Percentiles rank a stretch among this genome's conserved stretches.
These are phyloP conservation scores for Hemisphaericaspora lyxosophila DNA, from an alignment of 1,139 yeast genomes.

Conservation along the genomic window DNA sequence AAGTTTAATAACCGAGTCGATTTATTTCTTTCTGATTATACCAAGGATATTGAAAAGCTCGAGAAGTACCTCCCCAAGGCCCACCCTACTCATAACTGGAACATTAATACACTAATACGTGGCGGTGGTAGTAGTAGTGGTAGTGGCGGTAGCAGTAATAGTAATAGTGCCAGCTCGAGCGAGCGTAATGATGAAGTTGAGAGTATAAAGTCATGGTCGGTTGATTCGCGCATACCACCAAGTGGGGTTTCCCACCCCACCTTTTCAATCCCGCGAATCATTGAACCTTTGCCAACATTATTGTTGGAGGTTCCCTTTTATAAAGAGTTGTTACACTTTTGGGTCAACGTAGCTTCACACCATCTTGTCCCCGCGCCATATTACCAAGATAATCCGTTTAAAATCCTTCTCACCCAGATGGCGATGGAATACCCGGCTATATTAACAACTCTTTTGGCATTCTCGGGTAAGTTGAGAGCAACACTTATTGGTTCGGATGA, in stretches of 20 bases:
- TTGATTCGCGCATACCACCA: background rate
- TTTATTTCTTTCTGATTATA: constrained; percentile 18
- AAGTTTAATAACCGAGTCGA: constrained; percentile 4
- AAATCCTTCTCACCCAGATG: constrained; percentile 63
- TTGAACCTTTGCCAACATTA: constrained; percentile 58
- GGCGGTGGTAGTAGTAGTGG: background rate
- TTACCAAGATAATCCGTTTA: constrained; percentile 68
- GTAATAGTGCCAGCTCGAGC: background rate
- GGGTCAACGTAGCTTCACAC: constrained; percentile 60
- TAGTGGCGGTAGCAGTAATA: background rate
- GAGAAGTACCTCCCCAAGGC: constrained; percentile 18
- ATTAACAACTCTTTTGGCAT: constrained; percentile 62
- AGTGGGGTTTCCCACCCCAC: no score
- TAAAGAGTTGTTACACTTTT: constrained; percentile 61
- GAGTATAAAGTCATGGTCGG: no score
- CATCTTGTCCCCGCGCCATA: constrained; percentile 71
- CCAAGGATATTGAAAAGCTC: constrained; percentile 23
- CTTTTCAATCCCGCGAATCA: constrained; percentile 45
- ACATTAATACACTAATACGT: background rate
- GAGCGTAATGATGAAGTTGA: background rate
- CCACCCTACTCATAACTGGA: constrained; percentile 2
- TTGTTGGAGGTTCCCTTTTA: constrained; percentile 59
- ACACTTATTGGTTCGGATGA: constrained; percentile 30
- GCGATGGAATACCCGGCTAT: constrained; percentile 64
- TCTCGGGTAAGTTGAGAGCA: constrained; percentile 57